Evolutionary conservation across 2,329 filamentous ascomycete species (phyloP).

Genomic region (Xylariaceae sp.): DNA sequence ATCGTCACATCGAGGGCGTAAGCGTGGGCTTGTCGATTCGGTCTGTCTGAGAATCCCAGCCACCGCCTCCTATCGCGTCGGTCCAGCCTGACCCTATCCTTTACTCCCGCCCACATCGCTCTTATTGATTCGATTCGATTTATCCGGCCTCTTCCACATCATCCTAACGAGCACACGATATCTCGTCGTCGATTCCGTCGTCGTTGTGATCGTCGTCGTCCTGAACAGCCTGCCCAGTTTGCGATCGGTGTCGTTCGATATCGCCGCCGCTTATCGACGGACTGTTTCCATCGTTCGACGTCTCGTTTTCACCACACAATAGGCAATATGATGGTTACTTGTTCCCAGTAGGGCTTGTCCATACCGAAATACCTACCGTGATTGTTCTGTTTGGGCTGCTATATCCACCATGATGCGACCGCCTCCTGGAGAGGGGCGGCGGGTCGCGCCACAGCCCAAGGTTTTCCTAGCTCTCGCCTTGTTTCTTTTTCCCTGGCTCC

Average conservation of each 20-base stretch:
- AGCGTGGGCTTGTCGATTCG: background rate
- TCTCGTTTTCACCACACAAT: background rate
- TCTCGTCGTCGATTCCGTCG: background rate
- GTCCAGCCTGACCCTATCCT: background rate
- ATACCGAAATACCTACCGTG: slow-evolving; percentile 1
- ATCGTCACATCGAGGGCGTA: background rate
- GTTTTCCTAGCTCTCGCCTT: slow-evolving; percentile 44
- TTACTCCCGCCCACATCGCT: background rate
- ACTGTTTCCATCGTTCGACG: background rate
- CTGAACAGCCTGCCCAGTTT: background rate
- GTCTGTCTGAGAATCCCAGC: background rate
- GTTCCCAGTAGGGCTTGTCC: slow-evolving; percentile 2
- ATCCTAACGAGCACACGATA: background rate
- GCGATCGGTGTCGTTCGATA: background rate
- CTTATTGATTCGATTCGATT: too few species aligned
- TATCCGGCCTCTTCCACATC: background rate
- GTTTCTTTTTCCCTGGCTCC: slow-evolving; percentile 43
- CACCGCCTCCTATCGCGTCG: too few species aligned
- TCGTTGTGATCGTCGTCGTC: background rate
- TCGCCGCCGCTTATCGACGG: background rate
- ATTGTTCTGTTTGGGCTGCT: slow-evolving; percentile 19
- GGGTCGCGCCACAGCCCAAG: slow-evolving; percentile 36
- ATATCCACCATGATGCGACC: slow-evolving; percentile 50
- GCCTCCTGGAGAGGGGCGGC: slow-evolving; percentile 50
- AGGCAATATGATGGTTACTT: slow-evolving; percentile 13